These are phyloP conservation scores for Starmerella floris DNA, from an alignment of 805 yeast genomes.

Conservation along the genomic window DNA sequence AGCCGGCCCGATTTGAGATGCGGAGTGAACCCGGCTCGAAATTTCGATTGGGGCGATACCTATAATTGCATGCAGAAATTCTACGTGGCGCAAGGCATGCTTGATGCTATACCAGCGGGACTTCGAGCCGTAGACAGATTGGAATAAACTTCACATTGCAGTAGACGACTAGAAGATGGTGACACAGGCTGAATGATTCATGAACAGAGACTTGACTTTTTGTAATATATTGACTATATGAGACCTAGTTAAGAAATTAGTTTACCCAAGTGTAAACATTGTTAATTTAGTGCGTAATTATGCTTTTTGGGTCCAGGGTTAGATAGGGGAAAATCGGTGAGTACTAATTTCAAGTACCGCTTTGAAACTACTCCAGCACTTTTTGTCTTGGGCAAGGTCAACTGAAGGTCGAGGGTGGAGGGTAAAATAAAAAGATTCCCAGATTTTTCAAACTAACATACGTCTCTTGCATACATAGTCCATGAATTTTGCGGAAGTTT, in stretches of 20 bases:
- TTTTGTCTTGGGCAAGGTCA: no score
- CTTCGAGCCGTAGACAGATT: background rate
- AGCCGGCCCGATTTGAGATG: slow-evolving; percentile 9
- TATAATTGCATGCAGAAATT: slow-evolving; percentile 11
- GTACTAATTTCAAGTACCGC: no score
- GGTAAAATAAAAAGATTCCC: background rate
- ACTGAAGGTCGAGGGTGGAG: background rate
- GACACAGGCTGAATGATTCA: no score
- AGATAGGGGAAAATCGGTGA: no score
- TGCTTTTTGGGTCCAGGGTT: no score
- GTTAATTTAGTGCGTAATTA: no score
- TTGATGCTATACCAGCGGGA: slow-evolving; percentile 5
- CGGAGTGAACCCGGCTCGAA: slow-evolving; percentile 13
- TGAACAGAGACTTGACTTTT: no score
- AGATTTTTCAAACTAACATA: background rate
- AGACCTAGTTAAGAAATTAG: no score
- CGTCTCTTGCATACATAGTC: background rate
- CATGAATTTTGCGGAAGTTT: slow-evolving; percentile 2
- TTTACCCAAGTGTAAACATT: no score
- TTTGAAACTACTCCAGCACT: no score
- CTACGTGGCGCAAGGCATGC: slow-evolving; percentile 8
- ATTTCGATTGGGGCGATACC: slow-evolving; percentile 12
- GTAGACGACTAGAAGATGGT: no score
- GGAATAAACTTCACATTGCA: background rate
- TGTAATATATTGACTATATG: no score